Evolutionary conservation across 352 stramenopile species (phyloP).

Genomic region (Phytophthora idaei): DNA sequence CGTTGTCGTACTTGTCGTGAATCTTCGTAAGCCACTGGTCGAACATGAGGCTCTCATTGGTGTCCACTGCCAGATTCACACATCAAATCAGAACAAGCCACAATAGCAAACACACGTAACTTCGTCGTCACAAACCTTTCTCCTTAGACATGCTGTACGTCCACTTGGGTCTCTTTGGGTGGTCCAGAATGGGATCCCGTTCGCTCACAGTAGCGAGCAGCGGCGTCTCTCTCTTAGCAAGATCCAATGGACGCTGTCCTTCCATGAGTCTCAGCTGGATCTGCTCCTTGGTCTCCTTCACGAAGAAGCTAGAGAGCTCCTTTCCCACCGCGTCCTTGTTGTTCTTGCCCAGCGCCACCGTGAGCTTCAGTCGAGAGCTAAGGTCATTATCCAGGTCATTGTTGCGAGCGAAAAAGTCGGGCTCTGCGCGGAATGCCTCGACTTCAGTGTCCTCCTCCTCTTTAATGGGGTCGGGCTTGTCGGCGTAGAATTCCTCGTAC

Average conservation of each 20-base stretch:
- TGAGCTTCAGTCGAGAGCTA: constrained; percentile 74
- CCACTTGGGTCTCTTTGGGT: constrained; percentile 74
- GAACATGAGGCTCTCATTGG: constrained; percentile 87
- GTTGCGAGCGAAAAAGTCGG: constrained; percentile 73
- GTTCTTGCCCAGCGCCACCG: constrained; percentile 80
- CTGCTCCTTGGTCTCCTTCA: constrained; percentile 89
- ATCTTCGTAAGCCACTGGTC: constrained; percentile 87
- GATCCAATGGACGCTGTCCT: constrained; percentile 68
- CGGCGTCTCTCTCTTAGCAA: constrained; percentile 55
- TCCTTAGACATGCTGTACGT: constrained; percentile 87
- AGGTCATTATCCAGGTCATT: constrained; percentile 73
- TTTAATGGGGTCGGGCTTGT: constrained; percentile 28
- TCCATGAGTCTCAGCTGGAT: constrained; percentile 88
- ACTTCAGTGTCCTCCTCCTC: constrained; percentile 31
- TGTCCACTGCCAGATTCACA: constrained; percentile 52
- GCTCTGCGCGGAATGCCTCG: constrained; percentile 51
- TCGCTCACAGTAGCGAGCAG: constrained; percentile 65
- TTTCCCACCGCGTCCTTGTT: constrained; percentile 85
- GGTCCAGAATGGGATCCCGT: constrained; percentile 72
- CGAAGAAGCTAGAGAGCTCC: constrained; percentile 86
- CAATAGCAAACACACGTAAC: background rate
- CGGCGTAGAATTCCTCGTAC: constrained; percentile 54
- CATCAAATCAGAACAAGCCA: constrained; percentile 1
- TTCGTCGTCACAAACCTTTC: constrained; percentile 45
- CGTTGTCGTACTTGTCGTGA: constrained; percentile 81